phyloP scores from a whole-genome alignment of 176 grass and related monocot species.

The Rhynchospora pubera region DNA sequence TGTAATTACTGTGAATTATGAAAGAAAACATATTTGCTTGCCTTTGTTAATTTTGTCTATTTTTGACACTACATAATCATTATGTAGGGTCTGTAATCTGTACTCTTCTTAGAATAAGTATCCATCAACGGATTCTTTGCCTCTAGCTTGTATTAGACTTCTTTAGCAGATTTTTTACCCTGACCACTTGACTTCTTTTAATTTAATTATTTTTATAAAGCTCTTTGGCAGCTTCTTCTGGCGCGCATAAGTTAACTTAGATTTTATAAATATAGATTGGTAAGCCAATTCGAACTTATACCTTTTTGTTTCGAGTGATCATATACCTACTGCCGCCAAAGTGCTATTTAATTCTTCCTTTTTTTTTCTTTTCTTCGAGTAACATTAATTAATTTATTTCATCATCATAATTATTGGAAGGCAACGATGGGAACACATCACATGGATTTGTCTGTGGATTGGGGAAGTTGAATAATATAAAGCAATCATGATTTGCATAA shows the following conservation, averaged over 20 bases:
- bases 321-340: conserved; percentile 2
- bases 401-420: conserved; percentile 23
- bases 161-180: neutral
- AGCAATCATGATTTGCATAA: neutral
- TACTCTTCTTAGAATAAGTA: conserved; percentile 1
- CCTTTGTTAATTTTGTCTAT: neutral
- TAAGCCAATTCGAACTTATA: neutral
- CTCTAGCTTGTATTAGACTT: neutral
- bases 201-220: neutral
- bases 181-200: neutral
- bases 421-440: conserved; percentile 7
- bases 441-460: conserved; percentile 8
- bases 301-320: conserved; percentile 13
- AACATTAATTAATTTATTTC: conserved; percentile 2
- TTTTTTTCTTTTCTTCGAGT: neutral
- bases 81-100: neutral
- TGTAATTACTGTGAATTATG: conserved; percentile 10
- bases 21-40: neutral
- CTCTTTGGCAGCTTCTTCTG: neutral
- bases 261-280: too few species aligned
- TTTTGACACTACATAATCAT: conserved; percentile 3
- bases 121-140: neutral
- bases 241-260: neutral
- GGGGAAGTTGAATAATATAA: neutral
- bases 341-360: neutral